phyloP scores from a whole-genome alignment of 2,329 filamentous ascomycete species.

The Colletotrichum phormii region DNA sequence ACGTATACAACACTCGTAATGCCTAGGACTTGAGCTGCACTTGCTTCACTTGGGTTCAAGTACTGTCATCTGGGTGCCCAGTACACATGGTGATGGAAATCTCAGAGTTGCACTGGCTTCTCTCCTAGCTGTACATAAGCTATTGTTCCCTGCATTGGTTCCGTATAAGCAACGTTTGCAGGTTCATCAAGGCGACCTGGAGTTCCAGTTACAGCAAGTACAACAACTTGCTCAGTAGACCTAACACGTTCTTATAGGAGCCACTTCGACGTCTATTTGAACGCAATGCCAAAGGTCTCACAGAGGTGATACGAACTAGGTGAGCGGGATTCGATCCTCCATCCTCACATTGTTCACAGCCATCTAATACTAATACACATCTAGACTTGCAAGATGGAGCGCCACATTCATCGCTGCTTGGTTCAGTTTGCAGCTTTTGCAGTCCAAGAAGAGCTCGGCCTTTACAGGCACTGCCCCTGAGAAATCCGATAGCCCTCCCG shows the following conservation, averaged over 20 bases:
- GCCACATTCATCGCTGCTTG: slow-evolving; percentile 69
- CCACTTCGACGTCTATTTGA: slow-evolving; percentile 42
- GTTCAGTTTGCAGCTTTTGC: slow-evolving; percentile 67
- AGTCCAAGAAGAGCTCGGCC: slow-evolving; percentile 62
- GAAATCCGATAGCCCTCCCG: slow-evolving; percentile 43
- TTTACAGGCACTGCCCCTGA: slow-evolving; percentile 54
- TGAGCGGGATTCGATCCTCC: neutral
- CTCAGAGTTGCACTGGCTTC: neutral
- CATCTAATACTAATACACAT: slow-evolving; percentile 35
- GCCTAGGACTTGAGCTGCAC: neutral
- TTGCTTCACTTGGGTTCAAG: slow-evolving; percentile 2
- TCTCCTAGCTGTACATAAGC: neutral
- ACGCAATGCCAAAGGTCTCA: slow-evolving; percentile 40
- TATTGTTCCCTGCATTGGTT: slow-evolving; percentile 5
- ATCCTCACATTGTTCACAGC: neutral
- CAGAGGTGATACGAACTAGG: slow-evolving; percentile 40
- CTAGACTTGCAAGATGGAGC: slow-evolving; percentile 67
- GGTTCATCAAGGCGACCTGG: slow-evolving; percentile 1
- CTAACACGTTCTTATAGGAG: slow-evolving; percentile 19
- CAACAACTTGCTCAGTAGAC: too few relatives aligned
- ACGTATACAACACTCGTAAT: slow-evolving; percentile 10
- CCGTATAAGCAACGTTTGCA: neutral
- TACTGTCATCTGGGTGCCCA: neutral
- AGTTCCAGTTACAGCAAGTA: neutral
- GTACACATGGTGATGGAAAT: neutral